These are phyloP conservation scores for Arctium lappa DNA, from an alignment of 129 eudicot species.

Conservation along the genomic window DNA sequence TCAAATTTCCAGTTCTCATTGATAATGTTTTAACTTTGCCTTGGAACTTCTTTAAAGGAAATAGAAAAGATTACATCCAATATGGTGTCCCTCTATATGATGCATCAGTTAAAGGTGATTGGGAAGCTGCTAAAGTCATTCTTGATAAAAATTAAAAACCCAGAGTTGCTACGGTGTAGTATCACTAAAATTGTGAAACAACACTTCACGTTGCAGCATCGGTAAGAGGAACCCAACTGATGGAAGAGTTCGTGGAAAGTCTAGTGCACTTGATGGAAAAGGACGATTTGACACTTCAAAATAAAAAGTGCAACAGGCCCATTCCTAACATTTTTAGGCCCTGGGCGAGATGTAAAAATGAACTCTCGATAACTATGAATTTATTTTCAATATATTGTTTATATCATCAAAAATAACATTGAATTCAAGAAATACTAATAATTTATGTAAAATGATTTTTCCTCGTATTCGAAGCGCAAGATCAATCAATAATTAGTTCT, in stretches of 20 bases:
- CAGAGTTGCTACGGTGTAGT: constrained; percentile 2
- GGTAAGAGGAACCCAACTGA: neutral
- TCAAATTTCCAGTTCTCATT: too few species aligned
- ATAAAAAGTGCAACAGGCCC: constrained; percentile 23
- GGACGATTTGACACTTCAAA: constrained; percentile 14
- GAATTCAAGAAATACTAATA: too few species aligned
- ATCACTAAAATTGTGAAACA: constrained; percentile 34
- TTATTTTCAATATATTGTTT: too few species aligned
- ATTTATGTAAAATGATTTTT: too few species aligned
- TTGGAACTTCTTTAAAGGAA: neutral
- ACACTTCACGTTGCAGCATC: constrained; percentile 47
- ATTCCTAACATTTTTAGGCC: too few species aligned
- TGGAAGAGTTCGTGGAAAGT: constrained; percentile 25
- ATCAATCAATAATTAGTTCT: too few species aligned
- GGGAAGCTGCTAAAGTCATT: constrained; percentile 39
- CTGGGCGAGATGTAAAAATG: too few species aligned
- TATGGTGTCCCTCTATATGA: constrained; percentile 24
- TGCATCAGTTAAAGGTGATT: constrained; percentile 34
- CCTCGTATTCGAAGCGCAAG: neutral
- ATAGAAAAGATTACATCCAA: constrained; percentile 5
- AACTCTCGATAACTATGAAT: too few species aligned
- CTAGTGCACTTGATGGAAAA: constrained; percentile 23
- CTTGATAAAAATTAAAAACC: neutral
- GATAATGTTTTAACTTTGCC: too few species aligned
- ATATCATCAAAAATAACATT: too few species aligned